A percentile compares a stretch with the other conserved stretches of the same genome.
Conservation (phyloP, 2,329 filamentous ascomycete genomes). For the Clarireedia homoeocarpa region DNA sequence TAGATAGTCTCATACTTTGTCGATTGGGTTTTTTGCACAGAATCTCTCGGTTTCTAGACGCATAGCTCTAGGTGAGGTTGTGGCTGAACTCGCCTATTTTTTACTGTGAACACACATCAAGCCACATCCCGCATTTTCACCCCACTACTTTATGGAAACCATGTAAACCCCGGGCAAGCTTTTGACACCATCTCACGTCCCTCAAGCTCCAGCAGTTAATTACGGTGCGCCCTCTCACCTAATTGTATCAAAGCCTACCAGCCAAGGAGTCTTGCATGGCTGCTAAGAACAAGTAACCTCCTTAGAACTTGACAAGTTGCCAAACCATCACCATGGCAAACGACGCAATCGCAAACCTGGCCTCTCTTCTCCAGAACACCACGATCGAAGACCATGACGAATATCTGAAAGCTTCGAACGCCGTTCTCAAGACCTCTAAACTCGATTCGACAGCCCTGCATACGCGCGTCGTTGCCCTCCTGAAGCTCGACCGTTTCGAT, state of each 20-base stretch:
- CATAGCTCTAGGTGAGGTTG: no score
- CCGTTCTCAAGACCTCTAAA: constrained; percentile 54
- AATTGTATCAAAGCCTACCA: not conserved
- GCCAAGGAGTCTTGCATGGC: not conserved
- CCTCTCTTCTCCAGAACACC: constrained; percentile 39
- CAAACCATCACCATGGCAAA: constrained; percentile 21
- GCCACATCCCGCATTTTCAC: not conserved
- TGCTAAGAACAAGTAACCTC: not conserved
- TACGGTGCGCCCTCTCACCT: not conserved
- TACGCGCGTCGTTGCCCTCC: constrained; percentile 63
- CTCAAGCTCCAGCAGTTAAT: not conserved
- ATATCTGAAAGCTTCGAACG: constrained; percentile 56
- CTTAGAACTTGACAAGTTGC: not conserved
- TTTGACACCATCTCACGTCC: constrained; percentile 7
- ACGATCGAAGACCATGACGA: constrained; percentile 66
- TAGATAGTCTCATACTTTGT: no score
- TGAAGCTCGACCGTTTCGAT: constrained; percentile 76
- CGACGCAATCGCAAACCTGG: constrained; percentile 27
- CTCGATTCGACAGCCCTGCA: constrained; percentile 51
- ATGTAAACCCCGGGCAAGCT: not conserved
- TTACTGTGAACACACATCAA: not conserved
- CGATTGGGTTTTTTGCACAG: no score
- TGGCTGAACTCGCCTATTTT: not conserved
- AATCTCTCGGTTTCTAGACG: no score
- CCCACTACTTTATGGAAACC: not conserved